These are phyloP conservation scores for Debaryomyces castellii DNA, from an alignment of 805 yeast genomes.

Conservation along the genomic window DNA sequence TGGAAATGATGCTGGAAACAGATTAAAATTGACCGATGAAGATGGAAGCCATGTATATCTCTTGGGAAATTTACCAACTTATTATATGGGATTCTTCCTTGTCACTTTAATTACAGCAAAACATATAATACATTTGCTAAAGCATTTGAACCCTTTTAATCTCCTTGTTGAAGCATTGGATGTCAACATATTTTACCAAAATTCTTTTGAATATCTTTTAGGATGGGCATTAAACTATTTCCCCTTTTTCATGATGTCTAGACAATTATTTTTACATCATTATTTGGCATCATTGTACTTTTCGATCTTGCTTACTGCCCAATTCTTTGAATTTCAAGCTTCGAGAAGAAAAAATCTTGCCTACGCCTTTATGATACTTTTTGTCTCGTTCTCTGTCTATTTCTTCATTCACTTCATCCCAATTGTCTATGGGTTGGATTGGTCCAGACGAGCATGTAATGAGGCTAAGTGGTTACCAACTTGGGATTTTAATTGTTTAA, in stretches of 20 bases:
- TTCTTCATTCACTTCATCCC: constrained; percentile 36
- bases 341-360: constrained; percentile 27
- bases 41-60: constrained; percentile 47
- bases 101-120: constrained; percentile 25
- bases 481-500: constrained; percentile 47
- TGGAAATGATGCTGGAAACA: constrained; percentile 36
- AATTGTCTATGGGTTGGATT: constrained; percentile 44
- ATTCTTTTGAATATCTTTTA: constrained; percentile 37
- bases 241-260: constrained; percentile 49
- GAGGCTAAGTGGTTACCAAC: constrained; percentile 30
- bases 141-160: constrained; percentile 31
- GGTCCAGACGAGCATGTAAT: constrained; percentile 45
- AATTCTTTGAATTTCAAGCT: constrained; percentile 42
- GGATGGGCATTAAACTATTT: constrained; percentile 61
- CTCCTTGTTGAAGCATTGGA: constrained; percentile 12
- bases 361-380: constrained; percentile 15
- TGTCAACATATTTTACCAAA: constrained; percentile 15
- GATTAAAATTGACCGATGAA: constrained; percentile 14
- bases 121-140: constrained; percentile 18
- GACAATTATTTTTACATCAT: constrained; percentile 43
- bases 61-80: constrained; percentile 63
- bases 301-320: constrained; percentile 44
- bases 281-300: constrained; percentile 54
- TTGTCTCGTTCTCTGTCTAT: constrained; percentile 16
- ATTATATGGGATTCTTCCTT: constrained; percentile 44